Evolutionary conservation across 2,329 filamentous ascomycete species (phyloP).

Genomic region (Fusarium lateritium): DNA sequence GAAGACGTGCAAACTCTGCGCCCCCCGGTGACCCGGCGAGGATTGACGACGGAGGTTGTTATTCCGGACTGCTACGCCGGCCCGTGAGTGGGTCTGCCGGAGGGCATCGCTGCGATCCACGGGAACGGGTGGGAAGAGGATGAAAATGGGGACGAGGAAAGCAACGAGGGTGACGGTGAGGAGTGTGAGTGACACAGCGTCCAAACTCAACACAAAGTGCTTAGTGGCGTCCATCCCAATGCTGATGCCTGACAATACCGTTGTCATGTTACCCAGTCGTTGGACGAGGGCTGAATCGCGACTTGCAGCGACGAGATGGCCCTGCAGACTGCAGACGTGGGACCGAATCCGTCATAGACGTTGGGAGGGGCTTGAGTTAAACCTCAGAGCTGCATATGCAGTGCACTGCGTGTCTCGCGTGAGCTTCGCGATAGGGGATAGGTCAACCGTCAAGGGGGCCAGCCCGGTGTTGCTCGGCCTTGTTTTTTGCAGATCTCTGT

Average conservation of each 20-base stretch:
- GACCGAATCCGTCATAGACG: slow-evolving; percentile 25
- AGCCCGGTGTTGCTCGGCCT: slow-evolving; percentile 11
- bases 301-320: slow-evolving; percentile 34
- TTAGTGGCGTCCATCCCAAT: slow-evolving; percentile 33
- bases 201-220: slow-evolving; percentile 46
- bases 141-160: slow-evolving; percentile 68
- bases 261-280: slow-evolving; percentile 40
- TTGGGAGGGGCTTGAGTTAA: slow-evolving; percentile 11
- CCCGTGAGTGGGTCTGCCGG: slow-evolving; percentile 66
- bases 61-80: slow-evolving; percentile 59
- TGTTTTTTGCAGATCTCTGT: slow-evolving; percentile 14
- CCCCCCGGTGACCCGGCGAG: slow-evolving; percentile 42
- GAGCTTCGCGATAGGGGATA: slow-evolving; percentile 6
- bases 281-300: slow-evolving; percentile 36
- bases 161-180: slow-evolving; percentile 62
- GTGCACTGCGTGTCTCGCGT: slow-evolving; percentile 14
- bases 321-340: slow-evolving; percentile 25
- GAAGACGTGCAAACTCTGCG: slow-evolving; percentile 82
- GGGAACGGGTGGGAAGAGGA: slow-evolving; percentile 69
- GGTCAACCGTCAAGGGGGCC: neutral
- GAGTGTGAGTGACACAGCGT: slow-evolving; percentile 56
- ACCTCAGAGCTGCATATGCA: slow-evolving; percentile 20
- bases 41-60: slow-evolving; percentile 56
- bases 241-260: slow-evolving; percentile 37
- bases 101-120: slow-evolving; percentile 68